Percentiles rank a stretch among this genome's conserved stretches.
phyloP scores from a whole-genome alignment of 768 basidiomycete species.

The Auriscalpium orientale region DNA sequence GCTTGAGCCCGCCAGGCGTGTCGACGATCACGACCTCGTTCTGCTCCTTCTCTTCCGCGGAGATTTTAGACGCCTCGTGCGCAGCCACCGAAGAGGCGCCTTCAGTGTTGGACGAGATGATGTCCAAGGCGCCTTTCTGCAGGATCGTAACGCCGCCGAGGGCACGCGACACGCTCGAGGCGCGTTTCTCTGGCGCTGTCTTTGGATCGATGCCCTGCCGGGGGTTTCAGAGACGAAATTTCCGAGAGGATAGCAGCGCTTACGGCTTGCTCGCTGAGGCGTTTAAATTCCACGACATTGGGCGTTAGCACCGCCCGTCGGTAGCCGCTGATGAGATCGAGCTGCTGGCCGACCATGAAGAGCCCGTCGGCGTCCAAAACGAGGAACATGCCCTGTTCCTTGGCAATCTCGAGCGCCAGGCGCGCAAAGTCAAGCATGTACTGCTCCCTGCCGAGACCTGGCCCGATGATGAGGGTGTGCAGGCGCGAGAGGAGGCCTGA shows the following conservation, averaged over 20 bases:
- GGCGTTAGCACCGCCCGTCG: slow-evolving; percentile 86
- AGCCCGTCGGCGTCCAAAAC: slow-evolving; percentile 95
- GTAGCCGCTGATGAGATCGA: slow-evolving; percentile 74
- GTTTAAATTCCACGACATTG: slow-evolving; percentile 88
- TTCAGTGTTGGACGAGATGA: slow-evolving; percentile 73
- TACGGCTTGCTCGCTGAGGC: slow-evolving; percentile 69
- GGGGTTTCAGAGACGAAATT: neutral
- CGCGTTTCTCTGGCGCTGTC: slow-evolving; percentile 46
- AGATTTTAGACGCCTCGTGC: slow-evolving; percentile 31
- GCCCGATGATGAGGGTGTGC: slow-evolving; percentile 90
- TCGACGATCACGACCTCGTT: slow-evolving; percentile 54
- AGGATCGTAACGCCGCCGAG: slow-evolving; percentile 87
- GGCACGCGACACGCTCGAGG: slow-evolving; percentile 58
- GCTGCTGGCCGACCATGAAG: slow-evolving; percentile 71
- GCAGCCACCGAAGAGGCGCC: slow-evolving; percentile 37
- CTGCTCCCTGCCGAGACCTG: slow-evolving; percentile 84
- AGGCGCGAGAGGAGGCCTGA: slow-evolving; percentile 72
- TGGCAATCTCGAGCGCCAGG: slow-evolving; percentile 68
- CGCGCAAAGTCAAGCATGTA: slow-evolving; percentile 86
- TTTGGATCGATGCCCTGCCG: slow-evolving; percentile 43
- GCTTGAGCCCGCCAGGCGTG: slow-evolving; percentile 73
- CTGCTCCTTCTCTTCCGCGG: slow-evolving; percentile 24
- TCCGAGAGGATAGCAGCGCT: slow-evolving; percentile 15
- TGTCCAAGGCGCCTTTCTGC: slow-evolving; percentile 79
- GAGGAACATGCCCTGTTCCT: slow-evolving; percentile 67